phyloP scores from a whole-genome alignment of 306 rosid genomes.

The Trifolium repens region DNA sequence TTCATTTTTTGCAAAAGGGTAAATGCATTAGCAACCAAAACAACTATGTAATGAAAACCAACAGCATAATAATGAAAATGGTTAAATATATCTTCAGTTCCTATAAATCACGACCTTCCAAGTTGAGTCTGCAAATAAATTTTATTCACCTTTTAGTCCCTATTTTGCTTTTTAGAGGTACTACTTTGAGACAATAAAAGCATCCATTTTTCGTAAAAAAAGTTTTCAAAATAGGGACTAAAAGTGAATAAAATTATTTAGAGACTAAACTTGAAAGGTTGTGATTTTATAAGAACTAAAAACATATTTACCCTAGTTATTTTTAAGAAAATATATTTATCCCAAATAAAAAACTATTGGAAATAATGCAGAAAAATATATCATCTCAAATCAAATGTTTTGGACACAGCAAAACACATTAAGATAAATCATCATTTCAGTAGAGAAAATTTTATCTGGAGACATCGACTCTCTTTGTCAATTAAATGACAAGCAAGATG shows the following conservation, averaged over 20 bases:
- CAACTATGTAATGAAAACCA: slow-evolving; percentile 25
- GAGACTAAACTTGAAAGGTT: too few relatives aligned
- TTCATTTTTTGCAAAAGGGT: slow-evolving; percentile 32
- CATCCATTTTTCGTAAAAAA: background rate
- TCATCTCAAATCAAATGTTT: slow-evolving; percentile 5
- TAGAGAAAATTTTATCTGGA: slow-evolving; percentile 1
- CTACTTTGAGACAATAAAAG: background rate
- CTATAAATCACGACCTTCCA: background rate
- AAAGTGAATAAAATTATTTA: background rate
- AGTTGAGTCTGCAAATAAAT: background rate
- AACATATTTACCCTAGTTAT: too few relatives aligned
- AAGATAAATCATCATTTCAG: slow-evolving; percentile 14
- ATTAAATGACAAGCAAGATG: slow-evolving; percentile 7
- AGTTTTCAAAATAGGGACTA: background rate
- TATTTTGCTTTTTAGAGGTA: background rate
- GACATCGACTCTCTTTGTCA: background rate
- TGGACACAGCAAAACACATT: background rate
- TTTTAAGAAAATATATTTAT: too few relatives aligned
- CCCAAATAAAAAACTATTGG: background rate
- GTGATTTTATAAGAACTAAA: too few relatives aligned
- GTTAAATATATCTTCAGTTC: background rate
- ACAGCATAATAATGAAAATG: slow-evolving; percentile 13
- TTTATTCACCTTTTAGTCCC: background rate
- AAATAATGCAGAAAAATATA: background rate
- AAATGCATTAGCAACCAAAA: slow-evolving; percentile 35